Evolutionary conservation across 2,329 filamentous ascomycete genomes (phyloP).

Genomic region (Apiospora sp.): DNA sequence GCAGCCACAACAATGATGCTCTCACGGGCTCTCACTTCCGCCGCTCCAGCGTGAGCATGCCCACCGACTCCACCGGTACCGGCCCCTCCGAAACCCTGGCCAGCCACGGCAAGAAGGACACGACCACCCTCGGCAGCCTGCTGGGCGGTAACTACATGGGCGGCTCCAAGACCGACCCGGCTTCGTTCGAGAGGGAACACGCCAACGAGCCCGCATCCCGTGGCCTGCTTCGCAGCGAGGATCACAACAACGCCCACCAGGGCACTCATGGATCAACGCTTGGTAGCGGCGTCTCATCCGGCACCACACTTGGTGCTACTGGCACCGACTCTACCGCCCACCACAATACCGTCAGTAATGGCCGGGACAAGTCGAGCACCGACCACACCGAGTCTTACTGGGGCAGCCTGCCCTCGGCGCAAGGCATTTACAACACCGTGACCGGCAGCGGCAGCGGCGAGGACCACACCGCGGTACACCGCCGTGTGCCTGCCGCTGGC

Average conservation of each 20-base stretch:
- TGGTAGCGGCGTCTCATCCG: background rate
- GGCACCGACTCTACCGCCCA: background rate
- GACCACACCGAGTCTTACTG: slow-evolving; percentile 37
- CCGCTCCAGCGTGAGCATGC: background rate
- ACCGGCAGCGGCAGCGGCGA: slow-evolving; percentile 35
- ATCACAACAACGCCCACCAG: background rate
- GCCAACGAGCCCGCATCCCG: background rate
- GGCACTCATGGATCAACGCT: background rate
- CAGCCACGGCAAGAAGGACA: background rate
- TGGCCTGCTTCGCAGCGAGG: background rate
- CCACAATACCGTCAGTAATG: background rate
- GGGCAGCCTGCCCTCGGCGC: slow-evolving; percentile 38
- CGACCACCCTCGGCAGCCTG: background rate
- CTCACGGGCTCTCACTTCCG: background rate
- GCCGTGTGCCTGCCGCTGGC: background rate
- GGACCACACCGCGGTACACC: slow-evolving; percentile 23
- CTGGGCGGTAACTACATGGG: background rate
- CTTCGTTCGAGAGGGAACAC: background rate
- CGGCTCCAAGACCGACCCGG: background rate
- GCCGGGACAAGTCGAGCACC: slow-evolving; percentile 29
- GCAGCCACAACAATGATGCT: background rate
- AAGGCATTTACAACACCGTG: slow-evolving; percentile 38
- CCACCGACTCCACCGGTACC: background rate
- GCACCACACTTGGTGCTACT: background rate
- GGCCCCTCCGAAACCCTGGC: background rate